Conservation (phyloP, 1,139 yeast genomes). For the Suhomyces kunorum region DNA sequence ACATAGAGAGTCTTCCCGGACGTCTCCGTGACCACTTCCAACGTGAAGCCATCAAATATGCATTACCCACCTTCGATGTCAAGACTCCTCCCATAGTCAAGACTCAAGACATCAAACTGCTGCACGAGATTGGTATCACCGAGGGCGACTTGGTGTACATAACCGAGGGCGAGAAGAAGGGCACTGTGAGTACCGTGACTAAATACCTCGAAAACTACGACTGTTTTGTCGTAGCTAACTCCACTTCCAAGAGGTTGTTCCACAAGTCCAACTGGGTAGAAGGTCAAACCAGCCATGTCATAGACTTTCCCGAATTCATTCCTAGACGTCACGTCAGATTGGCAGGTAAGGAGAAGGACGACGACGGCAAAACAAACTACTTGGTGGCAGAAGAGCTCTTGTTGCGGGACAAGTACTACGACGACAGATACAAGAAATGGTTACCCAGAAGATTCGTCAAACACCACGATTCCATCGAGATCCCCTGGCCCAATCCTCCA, state of each 20-base stretch:
- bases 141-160: constrained; percentile 52
- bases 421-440: constrained; percentile 69
- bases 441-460: constrained; percentile 77
- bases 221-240: constrained; percentile 37
- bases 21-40: constrained; percentile 32
- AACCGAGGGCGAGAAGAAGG: constrained; percentile 67
- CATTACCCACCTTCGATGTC: constrained; percentile 41
- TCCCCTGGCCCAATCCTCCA: constrained; percentile 92
- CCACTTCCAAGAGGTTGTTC: constrained; percentile 37
- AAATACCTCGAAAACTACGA: constrained; percentile 34
- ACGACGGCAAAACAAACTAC: constrained; percentile 55
- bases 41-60: constrained; percentile 28
- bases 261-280: constrained; percentile 77
- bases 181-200: constrained; percentile 61
- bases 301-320: constrained; percentile 64
- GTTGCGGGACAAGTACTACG: constrained; percentile 69
- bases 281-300: constrained; percentile 70
- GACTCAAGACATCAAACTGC: constrained; percentile 29
- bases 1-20: constrained; percentile 35
- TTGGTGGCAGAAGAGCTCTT: constrained; percentile 79
- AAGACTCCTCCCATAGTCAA: constrained; percentile 25
- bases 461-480: constrained; percentile 63
- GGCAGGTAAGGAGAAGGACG: constrained; percentile 72
- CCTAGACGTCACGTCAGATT: constrained; percentile 49
- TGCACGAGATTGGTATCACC: constrained; percentile 38